Percentiles rank a stretch among this genome's conserved stretches.
Conservation (phyloP, 768 basidiomycete genomes). For the Glaciozyma antarctica region DNA sequence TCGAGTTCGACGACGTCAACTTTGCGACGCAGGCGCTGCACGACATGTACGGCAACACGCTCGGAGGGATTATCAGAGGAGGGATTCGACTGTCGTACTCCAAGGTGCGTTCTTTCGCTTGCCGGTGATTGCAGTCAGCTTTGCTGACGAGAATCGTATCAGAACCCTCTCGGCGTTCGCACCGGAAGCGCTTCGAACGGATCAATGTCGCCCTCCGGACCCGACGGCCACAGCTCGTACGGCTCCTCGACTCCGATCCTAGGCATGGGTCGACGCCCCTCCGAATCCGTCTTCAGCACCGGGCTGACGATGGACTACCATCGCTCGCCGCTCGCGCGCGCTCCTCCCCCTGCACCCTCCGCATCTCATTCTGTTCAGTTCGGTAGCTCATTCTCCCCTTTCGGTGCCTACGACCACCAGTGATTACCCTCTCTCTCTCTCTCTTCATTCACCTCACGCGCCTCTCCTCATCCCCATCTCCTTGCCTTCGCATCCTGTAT, state of each 20-base stretch:
- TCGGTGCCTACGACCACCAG: too few species aligned
- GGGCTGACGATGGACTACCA: not conserved
- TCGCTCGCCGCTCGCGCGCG: not conserved
- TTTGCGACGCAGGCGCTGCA: slow-evolving; percentile 78
- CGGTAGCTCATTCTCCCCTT: too few species aligned
- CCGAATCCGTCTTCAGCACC: slow-evolving; percentile 5
- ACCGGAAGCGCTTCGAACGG: not conserved
- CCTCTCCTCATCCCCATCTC: too few species aligned
- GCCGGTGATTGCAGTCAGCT: not conserved
- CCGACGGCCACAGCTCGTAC: not conserved
- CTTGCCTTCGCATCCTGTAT: too few species aligned
- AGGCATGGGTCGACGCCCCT: not conserved
- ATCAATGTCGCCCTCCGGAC: not conserved
- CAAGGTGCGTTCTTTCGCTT: not conserved
- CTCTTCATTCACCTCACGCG: too few species aligned
- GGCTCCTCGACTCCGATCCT: not conserved
- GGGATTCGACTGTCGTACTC: slow-evolving; percentile 76
- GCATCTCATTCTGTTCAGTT: not conserved
- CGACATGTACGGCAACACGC: slow-evolving; percentile 80
- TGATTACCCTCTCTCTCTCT: too few species aligned
- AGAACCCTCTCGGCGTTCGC: slow-evolving; percentile 7
- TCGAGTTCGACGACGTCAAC: slow-evolving; percentile 91
- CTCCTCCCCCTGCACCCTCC: not conserved
- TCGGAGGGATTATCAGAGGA: slow-evolving; percentile 85
- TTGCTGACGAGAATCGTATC: not conserved